phyloP scores from a whole-genome alignment of 768 basidiomycete species.

The Pleurotus ostreatus region DNA sequence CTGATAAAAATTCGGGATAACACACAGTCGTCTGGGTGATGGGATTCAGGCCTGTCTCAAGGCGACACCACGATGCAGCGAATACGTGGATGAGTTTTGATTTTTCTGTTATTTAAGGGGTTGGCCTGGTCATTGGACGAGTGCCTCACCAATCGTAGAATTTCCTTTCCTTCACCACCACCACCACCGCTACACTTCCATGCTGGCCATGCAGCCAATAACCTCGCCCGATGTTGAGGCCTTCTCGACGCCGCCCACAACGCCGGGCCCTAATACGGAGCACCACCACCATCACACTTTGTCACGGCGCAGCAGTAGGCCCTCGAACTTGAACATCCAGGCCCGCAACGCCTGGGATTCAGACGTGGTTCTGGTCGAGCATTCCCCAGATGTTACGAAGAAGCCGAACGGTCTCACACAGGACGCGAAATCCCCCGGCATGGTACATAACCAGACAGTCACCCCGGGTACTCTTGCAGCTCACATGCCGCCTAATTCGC shows the following conservation, averaged over 20 bases:
- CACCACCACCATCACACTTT: constrained; percentile 20
- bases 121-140: no score
- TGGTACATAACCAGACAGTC: constrained; percentile 1
- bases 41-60: neutral
- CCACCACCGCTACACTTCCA: neutral
- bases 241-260: constrained; percentile 40
- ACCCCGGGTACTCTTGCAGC: constrained; percentile 11
- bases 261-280: constrained; percentile 20
- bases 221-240: constrained; percentile 32
- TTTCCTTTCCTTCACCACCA: neutral
- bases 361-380: constrained; percentile 38
- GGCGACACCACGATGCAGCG: neutral
- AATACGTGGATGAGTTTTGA: neutral
- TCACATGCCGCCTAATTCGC: constrained; percentile 13
- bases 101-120: neutral
- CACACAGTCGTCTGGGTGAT: neutral
- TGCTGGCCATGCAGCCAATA: constrained; percentile 3
- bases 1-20: neutral
- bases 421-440: constrained; percentile 6
- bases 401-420: constrained; percentile 15
- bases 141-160: no score
- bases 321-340: constrained; percentile 41
- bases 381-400: constrained; percentile 26
- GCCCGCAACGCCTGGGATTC: constrained; percentile 33
- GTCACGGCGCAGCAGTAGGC: constrained; percentile 39